phyloP scores from a whole-genome alignment of 345 rosid genomes.

The Excoecaria cochinchinensis region DNA sequence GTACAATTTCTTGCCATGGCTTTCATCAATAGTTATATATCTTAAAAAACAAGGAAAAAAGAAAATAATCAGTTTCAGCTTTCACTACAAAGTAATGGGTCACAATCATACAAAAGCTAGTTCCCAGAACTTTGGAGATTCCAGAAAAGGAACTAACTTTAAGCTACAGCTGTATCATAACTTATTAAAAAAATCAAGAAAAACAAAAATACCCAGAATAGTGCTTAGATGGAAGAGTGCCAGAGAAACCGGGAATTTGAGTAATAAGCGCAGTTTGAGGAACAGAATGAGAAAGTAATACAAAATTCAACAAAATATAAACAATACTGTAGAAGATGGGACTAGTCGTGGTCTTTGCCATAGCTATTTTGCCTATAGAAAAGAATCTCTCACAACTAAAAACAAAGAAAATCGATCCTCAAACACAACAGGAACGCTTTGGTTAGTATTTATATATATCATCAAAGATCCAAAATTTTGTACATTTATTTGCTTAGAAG shows the following conservation, averaged over 20 bases:
- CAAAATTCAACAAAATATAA: slow-evolving; percentile 26
- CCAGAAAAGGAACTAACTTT: neutral
- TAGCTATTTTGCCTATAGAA: slow-evolving; percentile 8
- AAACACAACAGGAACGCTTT: neutral
- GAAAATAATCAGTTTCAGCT: neutral
- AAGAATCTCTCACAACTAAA: neutral
- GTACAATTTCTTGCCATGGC: slow-evolving; percentile 53
- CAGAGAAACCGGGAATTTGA: slow-evolving; percentile 66
- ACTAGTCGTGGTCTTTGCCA: slow-evolving; percentile 24
- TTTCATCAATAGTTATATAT: slow-evolving; percentile 62
- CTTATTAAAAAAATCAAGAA: neutral
- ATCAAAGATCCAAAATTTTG: neutral
- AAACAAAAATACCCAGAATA: slow-evolving; percentile 62
- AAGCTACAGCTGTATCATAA: too few species aligned
- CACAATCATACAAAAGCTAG: neutral
- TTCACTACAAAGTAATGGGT: neutral
- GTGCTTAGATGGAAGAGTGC: slow-evolving; percentile 70
- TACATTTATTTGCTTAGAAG: slow-evolving; percentile 18
- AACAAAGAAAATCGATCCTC: neutral
- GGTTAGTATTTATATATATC: neutral
- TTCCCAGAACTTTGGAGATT: slow-evolving; percentile 7
- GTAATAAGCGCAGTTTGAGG: slow-evolving; percentile 55
- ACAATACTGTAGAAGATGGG: slow-evolving; percentile 19
- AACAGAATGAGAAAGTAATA: slow-evolving; percentile 37
- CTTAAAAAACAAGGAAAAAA: slow-evolving; percentile 30